phyloP scores from a whole-genome alignment of 2,329 filamentous ascomycete species.

The Passalora sequoiae region DNA sequence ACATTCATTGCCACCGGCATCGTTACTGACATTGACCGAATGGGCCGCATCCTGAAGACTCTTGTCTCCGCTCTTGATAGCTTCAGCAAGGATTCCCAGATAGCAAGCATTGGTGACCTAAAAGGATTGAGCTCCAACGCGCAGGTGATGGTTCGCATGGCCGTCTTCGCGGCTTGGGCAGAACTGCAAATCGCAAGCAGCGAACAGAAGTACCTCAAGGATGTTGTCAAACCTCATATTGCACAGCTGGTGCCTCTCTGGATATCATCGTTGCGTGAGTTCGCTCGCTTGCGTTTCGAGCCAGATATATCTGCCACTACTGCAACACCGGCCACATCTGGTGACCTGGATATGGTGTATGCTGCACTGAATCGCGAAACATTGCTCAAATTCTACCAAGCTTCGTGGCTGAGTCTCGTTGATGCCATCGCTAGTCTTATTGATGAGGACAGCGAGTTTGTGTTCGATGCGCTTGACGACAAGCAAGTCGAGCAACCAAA shows the following conservation, averaged over 20 bases:
- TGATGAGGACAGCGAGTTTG: conserved; percentile 94
- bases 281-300: conserved; percentile 87
- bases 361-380: conserved; percentile 92
- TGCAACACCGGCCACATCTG: conserved; percentile 61
- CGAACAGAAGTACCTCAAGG: conserved; percentile 81
- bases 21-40: conserved; percentile 94
- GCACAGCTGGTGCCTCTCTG: conserved; percentile 85
- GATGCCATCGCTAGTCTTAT: conserved; percentile 96
- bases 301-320: conserved; percentile 93
- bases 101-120: conserved; percentile 84
- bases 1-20: conserved; percentile 96
- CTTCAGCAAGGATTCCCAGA: conserved; percentile 73
- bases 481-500: conserved; percentile 47
- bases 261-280: conserved; percentile 89
- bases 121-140: conserved; percentile 92
- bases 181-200: conserved; percentile 91
- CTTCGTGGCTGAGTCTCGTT: conserved; percentile 92
- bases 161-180: conserved; percentile 94
- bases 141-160: conserved; percentile 97
- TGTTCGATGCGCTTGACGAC: conserved; percentile 92
- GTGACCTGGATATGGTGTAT: conserved; percentile 88
- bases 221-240: conserved; percentile 86
- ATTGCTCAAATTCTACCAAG: conserved; percentile 90
- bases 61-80: conserved; percentile 87
- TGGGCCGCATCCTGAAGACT: conserved; percentile 95